Evolutionary conservation across 805 yeast species (phyloP), one percentile per base, ranked within the genome.

Genomic region (Komagataella ulmi): DNA sequence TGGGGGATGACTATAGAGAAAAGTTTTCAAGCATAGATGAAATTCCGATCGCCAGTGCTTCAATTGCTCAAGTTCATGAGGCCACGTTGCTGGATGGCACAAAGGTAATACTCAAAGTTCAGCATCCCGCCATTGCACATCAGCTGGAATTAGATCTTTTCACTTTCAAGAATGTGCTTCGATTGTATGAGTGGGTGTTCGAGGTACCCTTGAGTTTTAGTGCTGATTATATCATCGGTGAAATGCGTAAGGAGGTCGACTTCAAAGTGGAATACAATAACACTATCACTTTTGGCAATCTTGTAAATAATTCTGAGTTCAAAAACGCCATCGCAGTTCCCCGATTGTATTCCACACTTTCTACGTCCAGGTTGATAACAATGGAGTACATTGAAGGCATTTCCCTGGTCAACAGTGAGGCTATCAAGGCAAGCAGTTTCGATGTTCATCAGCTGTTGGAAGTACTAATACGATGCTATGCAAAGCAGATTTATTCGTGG

Each of bases 21-120:
- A 45, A 68, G 0, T 80, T 80, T 56, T 62, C 63, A 1, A 54
- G 55, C 6, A 68, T 85, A 44, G 83, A 81, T 40, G 77, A 74
- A 54, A 58, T 49, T 1, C 87, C 91, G 1, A 68, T 83, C 17
- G 93, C 91, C 1, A 79, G 87, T 61, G 95, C 91, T 0, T 79
- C 85, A 48, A 73, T 83, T 55, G 88, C 88, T 0, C 89, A 83
- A 58, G 88, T 83, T 5, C 88, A 83, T 56, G 67, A 65, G 49
- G 88, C 79, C 0, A 57, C 55, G 10, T 60, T 83, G 55, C 59
- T 58, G 23, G 62, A 58, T 30, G 83, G 82, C 3, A 71, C 72
- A 21, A 58, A 64, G 23, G 88, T 83, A 14, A 88, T 88, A 0
- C 73, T 83, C 24, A 83, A 83, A 60, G 74, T 83, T 5, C 88